Evolutionary conservation across 768 basidiomycete species (phyloP), one percentile per base, ranked within the genome.

Genomic region (Psilocybe cyanescens): DNA sequence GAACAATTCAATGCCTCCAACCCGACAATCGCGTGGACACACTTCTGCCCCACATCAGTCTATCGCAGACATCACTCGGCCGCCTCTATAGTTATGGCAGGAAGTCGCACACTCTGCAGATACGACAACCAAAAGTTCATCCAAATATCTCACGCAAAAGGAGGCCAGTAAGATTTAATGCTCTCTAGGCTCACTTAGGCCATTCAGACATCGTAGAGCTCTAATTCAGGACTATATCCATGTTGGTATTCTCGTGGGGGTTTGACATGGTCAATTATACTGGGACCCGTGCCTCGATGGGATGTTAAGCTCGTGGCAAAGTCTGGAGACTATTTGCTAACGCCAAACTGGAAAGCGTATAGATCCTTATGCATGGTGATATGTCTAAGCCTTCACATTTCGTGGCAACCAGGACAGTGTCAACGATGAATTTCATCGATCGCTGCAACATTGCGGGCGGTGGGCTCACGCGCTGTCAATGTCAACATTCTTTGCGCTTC

Each of bases 381-480:
- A 16, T 44, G 11, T 44, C 30, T 19, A 37, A 35, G 24, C 31
- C 48, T 28, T 41, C 45, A 49, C n/a, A 41, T 28, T 17, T 60
- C 46, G 35, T 55, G 39, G 59, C 59, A 55, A 60, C 59, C 33
- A 37, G 45, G 59, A 60, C 59, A 55, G 52, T 41, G 19, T 44
- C n/a, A 49, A 60, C 59, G 35, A 35, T 46, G 45, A 46, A 29
- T 17, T 48, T 39, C 53, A 19, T 49, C 59, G 30, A 30, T 31
- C 51, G 33, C 11, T n/a, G 17, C 44, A 47, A 53, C 17, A 7
- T 61, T 39, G 37, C 37, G 37, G 37, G 14, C 14, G 37, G 8
- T 44, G 41, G 41, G n/a, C 14, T 62, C 60, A 51, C 55, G 60
- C 60, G 60, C 55, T 62, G 55, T 62, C 60, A 62, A 19, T 16